Evolutionary conservation across 805 yeast genomes (phyloP), one percentile per base, ranked within the genome.

Genomic region (Kazachstania viticola): DNA sequence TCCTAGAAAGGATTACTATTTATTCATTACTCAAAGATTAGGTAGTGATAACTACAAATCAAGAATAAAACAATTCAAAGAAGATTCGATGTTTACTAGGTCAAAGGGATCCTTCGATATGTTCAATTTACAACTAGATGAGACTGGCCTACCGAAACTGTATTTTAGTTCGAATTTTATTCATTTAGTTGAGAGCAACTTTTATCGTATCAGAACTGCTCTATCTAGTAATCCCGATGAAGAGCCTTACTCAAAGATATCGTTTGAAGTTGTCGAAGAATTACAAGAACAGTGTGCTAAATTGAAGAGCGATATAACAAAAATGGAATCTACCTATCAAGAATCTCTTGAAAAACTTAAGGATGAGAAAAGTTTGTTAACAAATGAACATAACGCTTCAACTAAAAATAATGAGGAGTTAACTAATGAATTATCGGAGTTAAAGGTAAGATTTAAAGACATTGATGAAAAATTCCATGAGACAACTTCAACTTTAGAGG

Each of bases 71-170:
- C 83, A 80, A 47, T 75, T 91, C 44, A 73, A 75, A 39, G 80
- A 79, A 29, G 62, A 65, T 13, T 51, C 69, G 0, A 46, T 58
- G 5, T 73, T 84, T 45, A 64, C 69, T 8, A 67, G 71, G 33
- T 79, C 71, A 40, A 38, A 41, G 12, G 73, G 68, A n/a, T 67
- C 64, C 3, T 66, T 65, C 2, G 60, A 62, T 15, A 60, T 71
- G 17, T 53, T 71, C 16, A 60, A 64, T 13, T 71, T 76, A 2
- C 62, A 64, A 4, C 67, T 70, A 39, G 95, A 84, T 49, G 77
- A 74, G 2, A 75, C 94, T 1, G 98, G 98, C 1, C 65, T 88
- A 26, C 98, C 97, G 0, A 72, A 74, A 36, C 79, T 88, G 1
- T 84, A 69, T 45, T 79, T 91, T 48, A 78, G 76, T 36, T 50